Conservation (phyloP, 2,329 filamentous ascomycete species). For the Penicillium rolfsii region DNA sequence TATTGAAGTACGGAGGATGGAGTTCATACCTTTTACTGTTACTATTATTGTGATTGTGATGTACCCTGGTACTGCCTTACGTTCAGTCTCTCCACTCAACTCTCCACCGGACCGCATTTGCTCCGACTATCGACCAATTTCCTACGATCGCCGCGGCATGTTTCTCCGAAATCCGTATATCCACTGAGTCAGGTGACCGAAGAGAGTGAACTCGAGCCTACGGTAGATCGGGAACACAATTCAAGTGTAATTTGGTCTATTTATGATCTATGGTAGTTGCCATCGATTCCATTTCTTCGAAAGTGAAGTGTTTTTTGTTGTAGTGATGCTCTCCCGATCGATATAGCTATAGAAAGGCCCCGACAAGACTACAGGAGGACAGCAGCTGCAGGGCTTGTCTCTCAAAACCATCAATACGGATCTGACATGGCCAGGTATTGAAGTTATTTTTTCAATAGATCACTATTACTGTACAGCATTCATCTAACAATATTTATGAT, state of each 20-base stretch:
- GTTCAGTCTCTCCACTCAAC: conserved; percentile 1
- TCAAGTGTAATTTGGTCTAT: too few relatives aligned
- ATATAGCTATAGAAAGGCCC: neutral
- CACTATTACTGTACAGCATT: neutral
- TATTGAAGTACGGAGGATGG: too few relatives aligned
- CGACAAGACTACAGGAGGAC: neutral
- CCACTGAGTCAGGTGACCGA: neutral
- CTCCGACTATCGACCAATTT: neutral
- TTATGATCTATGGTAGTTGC: too few relatives aligned
- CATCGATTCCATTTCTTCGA: too few relatives aligned
- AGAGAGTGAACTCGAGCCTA: neutral
- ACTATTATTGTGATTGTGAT: too few relatives aligned
- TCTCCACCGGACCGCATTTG: neutral
- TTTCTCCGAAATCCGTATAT: neutral
- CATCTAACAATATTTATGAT: neutral
- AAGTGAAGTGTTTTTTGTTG: too few relatives aligned
- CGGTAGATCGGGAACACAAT: neutral
- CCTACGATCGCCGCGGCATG: neutral
- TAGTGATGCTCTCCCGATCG: neutral
- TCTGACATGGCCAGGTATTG: neutral
- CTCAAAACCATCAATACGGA: neutral
- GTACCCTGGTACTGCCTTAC: neutral
- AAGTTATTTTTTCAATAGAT: neutral
- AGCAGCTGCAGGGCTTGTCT: neutral
- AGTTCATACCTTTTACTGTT: too few relatives aligned